Conservation (phyloP, 371 early-diverging fungal species). For the Blastocladiella emersonii region DNA sequence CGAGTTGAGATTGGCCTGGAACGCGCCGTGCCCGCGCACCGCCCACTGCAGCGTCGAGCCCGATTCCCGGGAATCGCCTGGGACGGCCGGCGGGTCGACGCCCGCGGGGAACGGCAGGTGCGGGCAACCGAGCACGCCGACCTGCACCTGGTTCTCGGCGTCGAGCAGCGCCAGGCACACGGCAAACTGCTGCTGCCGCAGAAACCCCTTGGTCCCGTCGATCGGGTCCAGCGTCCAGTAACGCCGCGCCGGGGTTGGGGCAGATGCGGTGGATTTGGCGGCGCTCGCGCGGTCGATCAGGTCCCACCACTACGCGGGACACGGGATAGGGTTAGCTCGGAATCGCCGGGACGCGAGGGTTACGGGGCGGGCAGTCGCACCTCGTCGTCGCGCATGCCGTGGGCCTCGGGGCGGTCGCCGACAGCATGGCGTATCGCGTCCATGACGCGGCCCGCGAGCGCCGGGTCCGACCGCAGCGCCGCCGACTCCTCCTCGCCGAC, state of each 20-base stretch:
- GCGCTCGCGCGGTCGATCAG: slow-evolving; percentile 65
- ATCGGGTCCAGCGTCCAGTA: slow-evolving; percentile 95
- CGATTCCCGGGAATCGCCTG: background rate
- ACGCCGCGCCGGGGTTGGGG: too few relatives aligned
- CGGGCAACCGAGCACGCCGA: slow-evolving; percentile 91
- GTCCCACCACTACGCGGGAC: slow-evolving; percentile 39
- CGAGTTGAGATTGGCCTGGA: background rate
- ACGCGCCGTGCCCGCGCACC: background rate
- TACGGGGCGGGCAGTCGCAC: background rate
- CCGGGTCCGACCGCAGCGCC: slow-evolving; percentile 56
- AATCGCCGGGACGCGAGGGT: too few relatives aligned
- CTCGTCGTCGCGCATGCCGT: background rate
- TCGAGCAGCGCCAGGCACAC: slow-evolving; percentile 82
- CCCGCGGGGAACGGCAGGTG: slow-evolving; percentile 56
- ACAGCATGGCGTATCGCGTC: slow-evolving; percentile 12
- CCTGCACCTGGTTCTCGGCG: slow-evolving; percentile 67
- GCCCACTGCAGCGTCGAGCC: background rate
- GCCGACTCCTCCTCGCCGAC: slow-evolving; percentile 89
- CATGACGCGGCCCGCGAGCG: slow-evolving; percentile 59
- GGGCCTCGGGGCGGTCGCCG: background rate
- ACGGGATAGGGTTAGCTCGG: too few relatives aligned
- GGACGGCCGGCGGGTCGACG: background rate
- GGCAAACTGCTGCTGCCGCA: slow-evolving; percentile 93
- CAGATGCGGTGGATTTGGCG: background rate
- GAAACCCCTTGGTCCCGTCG: slow-evolving; percentile 87